Percentiles rank a stretch among this genome's conserved stretches.
Conservation (phyloP, 352 stramenopile species). For the Pythium chondricola region DNA sequence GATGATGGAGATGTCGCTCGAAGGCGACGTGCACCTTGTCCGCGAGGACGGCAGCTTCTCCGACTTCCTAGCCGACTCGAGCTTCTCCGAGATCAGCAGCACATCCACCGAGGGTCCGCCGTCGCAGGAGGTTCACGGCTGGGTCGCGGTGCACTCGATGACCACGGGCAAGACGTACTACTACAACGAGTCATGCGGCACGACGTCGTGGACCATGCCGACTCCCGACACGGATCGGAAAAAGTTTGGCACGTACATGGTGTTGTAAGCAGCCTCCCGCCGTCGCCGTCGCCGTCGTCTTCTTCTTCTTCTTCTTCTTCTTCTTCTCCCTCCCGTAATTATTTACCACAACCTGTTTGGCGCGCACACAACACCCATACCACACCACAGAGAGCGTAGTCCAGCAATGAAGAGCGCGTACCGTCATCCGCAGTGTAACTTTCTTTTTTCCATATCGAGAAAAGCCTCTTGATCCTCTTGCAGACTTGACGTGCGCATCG, state of each 20-base stretch:
- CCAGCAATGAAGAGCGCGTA: no score
- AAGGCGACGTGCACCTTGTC: constrained; percentile 23
- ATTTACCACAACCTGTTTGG: no score
- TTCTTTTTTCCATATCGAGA: no score
- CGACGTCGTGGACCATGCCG: constrained; percentile 74
- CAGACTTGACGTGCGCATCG: no score
- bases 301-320: no score
- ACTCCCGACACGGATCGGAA: constrained; percentile 39
- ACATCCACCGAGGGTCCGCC: constrained; percentile 24
- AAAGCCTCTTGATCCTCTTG: no score
- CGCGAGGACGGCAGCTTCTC: constrained; percentile 61
- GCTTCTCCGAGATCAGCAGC: constrained; percentile 46
- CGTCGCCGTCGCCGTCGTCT: no score
- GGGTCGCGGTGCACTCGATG: constrained; percentile 60
- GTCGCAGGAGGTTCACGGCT: constrained; percentile 27
- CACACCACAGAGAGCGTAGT: no score
- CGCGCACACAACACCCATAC: no score
- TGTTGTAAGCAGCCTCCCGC: no score
- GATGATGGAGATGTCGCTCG: constrained; percentile 35
- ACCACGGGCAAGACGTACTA: constrained; percentile 80
- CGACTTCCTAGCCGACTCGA: constrained; percentile 59
- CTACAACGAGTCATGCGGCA: constrained; percentile 70
- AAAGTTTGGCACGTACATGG: constrained; percentile 64
- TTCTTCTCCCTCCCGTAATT: no score
- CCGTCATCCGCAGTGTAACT: no score